phyloP scores from a whole-genome alignment of 768 basidiomycete species.

The Coprinellus micaceus region DNA sequence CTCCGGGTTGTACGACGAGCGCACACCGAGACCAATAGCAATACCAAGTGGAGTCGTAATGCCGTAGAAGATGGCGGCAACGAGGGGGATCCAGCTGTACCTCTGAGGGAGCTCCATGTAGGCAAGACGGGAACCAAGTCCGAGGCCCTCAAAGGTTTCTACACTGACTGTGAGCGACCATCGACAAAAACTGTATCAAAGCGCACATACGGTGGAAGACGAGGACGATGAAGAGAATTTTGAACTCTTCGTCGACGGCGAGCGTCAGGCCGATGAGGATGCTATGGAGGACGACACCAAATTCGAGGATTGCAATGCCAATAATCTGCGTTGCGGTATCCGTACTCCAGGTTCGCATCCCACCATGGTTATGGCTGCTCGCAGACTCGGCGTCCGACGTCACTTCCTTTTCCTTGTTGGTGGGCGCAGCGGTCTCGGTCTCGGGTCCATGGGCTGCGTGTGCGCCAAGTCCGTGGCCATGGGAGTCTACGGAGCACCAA shows the following conservation, averaged over 20 bases:
- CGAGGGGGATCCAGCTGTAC: slow-evolving; percentile 55
- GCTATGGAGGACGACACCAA: slow-evolving; percentile 88
- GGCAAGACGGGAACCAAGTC: slow-evolving; percentile 86
- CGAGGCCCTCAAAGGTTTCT: slow-evolving; percentile 95
- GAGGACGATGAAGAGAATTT: slow-evolving; percentile 82
- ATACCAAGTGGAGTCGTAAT: slow-evolving; percentile 86
- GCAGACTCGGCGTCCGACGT: slow-evolving; percentile 30
- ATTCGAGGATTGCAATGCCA: slow-evolving; percentile 89
- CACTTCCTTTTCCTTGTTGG: slow-evolving; percentile 9
- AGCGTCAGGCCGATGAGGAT: slow-evolving; percentile 86
- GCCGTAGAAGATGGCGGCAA: slow-evolving; percentile 64
- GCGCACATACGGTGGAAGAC: slow-evolving; percentile 81
- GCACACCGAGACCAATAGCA: slow-evolving; percentile 75
- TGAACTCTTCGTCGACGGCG: slow-evolving; percentile 82
- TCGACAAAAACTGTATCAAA: background rate
- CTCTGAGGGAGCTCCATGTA: slow-evolving; percentile 56
- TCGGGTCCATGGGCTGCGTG: slow-evolving; percentile 76
- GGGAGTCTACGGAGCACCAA: slow-evolving; percentile 44
- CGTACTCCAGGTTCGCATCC: slow-evolving; percentile 29
- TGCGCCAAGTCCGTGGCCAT: slow-evolving; percentile 58
- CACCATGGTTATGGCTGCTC: slow-evolving; percentile 12
- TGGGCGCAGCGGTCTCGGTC: slow-evolving; percentile 12
- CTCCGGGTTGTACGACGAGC: slow-evolving; percentile 76
- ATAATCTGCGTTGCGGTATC: slow-evolving; percentile 66
- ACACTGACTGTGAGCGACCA: background rate